Percentiles rank a stretch among this genome's conserved stretches.
These are phyloP conservation scores for Platanthera guangdongensis DNA, from an alignment of 106 monocot genomes.

Conservation along the genomic window DNA sequence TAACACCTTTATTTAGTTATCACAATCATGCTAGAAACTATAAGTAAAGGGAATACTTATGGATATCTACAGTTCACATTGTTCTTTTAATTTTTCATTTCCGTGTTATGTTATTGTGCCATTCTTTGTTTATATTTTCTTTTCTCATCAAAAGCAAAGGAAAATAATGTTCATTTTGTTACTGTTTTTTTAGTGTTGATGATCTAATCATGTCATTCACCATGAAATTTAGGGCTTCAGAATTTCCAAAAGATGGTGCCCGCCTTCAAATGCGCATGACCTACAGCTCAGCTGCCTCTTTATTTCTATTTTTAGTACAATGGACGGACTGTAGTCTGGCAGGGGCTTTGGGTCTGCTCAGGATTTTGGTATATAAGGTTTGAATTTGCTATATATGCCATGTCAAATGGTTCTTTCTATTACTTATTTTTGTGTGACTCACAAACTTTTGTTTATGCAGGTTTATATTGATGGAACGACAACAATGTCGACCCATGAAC, in stretches of 20 bases:
- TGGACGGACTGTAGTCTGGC: slow-evolving; percentile 88
- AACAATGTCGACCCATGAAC: slow-evolving; percentile 82
- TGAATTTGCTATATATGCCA: not conserved
- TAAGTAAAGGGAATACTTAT: not conserved
- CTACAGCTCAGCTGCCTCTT: slow-evolving; percentile 46
- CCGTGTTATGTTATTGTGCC: not conserved
- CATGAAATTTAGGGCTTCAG: slow-evolving; percentile 36
- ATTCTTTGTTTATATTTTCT: not conserved
- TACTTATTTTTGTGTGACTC: not conserved
- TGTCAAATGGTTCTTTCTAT: not conserved
- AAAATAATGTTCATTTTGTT: not conserved
- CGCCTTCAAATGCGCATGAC: slow-evolving; percentile 59
- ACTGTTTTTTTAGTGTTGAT: not conserved
- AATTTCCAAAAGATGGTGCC: slow-evolving; percentile 62
- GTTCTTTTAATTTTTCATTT: not conserved
- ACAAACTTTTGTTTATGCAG: slow-evolving; percentile 16
- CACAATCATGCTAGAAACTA: not conserved
- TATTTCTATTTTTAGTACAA: slow-evolving; percentile 67
- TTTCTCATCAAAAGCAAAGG: not conserved
- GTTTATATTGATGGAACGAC: slow-evolving; percentile 82
- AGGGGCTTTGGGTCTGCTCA: slow-evolving; percentile 72
- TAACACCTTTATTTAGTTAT: not conserved
- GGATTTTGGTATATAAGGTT: slow-evolving; percentile 57
- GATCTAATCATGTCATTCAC: not conserved
- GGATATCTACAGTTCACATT: slow-evolving; percentile 1